Evolutionary conservation across 148 eudicot genomes (phyloP).

Genomic region (Selenicereus undatus): DNA sequence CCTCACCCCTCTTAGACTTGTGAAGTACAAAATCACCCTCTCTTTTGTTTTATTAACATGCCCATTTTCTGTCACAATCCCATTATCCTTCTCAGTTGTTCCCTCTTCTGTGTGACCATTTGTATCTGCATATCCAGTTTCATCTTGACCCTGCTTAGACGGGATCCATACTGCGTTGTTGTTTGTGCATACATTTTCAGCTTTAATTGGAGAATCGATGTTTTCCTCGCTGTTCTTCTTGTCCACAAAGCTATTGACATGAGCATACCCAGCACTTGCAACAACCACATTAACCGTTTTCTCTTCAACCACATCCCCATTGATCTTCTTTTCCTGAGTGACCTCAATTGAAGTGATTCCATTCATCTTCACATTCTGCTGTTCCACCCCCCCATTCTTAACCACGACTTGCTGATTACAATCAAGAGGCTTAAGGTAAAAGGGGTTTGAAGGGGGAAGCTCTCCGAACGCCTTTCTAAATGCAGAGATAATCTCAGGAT

Average conservation of each 20-base stretch:
- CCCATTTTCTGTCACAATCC: not conserved
- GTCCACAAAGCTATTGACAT: conserved; percentile 22
- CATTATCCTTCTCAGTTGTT: too few relatives aligned
- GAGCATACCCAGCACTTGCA: conserved; percentile 14
- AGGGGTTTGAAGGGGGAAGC: conserved; percentile 54
- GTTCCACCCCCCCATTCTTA: not conserved
- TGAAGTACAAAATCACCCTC: conserved; percentile 62
- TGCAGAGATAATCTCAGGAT: conserved; percentile 58
- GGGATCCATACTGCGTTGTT: not conserved
- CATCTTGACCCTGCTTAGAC: not conserved
- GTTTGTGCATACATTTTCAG: not conserved
- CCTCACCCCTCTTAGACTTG: conserved; percentile 87
- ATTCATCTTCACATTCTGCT: conserved; percentile 5
- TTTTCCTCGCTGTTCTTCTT: conserved; percentile 11
- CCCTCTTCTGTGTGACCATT: not conserved
- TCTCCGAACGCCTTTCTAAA: conserved; percentile 62
- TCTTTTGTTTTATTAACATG: conserved; percentile 25
- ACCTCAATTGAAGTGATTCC: not conserved
- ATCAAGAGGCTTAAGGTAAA: conserved; percentile 37
- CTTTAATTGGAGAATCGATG: not conserved
- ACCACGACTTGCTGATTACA: conserved; percentile 18
- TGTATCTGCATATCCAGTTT: not conserved
- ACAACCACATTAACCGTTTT: conserved; percentile 16
- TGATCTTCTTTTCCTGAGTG: not conserved
- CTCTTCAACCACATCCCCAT: conserved; percentile 13